Conservation (phyloP, 176 grass and related monocot species). For the Poa annua region DNA sequence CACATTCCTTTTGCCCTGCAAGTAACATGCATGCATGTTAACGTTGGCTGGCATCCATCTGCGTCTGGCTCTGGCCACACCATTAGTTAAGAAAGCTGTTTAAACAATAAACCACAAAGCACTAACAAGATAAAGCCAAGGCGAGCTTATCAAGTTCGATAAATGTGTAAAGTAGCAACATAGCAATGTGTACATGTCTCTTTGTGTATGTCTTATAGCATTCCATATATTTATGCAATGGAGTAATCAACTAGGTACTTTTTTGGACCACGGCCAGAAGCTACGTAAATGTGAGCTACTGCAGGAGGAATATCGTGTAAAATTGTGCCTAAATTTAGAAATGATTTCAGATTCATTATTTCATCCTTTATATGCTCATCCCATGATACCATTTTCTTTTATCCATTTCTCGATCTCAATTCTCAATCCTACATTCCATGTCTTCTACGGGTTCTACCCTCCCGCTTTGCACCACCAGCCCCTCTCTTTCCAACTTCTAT, state of each 20-base stretch:
- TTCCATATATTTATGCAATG: not conserved
- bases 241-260: not conserved
- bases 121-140: conserved; percentile 40
- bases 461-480: not conserved
- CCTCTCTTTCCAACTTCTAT: not conserved
- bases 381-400: no score
- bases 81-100: conserved; percentile 33
- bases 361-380: not conserved
- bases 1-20: conserved; percentile 30
- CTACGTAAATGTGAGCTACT: not conserved
- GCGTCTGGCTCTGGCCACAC: conserved; percentile 9
- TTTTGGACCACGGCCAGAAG: conserved; percentile 11
- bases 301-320: not conserved
- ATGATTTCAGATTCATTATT: not conserved
- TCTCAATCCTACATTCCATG: not conserved
- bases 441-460: not conserved
- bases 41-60: conserved; percentile 5
- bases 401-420: not conserved
- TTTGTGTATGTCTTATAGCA: conserved; percentile 43
- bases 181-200: conserved; percentile 27
- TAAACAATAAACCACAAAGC: conserved; percentile 46
- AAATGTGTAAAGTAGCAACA: conserved; percentile 36
- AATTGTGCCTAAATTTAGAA: not conserved
- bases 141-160: not conserved
- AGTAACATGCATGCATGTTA: not conserved